These are phyloP conservation scores for Hordeum vulgare DNA, from an alignment of 176 grass and related monocot species.

Conservation along the genomic window DNA sequence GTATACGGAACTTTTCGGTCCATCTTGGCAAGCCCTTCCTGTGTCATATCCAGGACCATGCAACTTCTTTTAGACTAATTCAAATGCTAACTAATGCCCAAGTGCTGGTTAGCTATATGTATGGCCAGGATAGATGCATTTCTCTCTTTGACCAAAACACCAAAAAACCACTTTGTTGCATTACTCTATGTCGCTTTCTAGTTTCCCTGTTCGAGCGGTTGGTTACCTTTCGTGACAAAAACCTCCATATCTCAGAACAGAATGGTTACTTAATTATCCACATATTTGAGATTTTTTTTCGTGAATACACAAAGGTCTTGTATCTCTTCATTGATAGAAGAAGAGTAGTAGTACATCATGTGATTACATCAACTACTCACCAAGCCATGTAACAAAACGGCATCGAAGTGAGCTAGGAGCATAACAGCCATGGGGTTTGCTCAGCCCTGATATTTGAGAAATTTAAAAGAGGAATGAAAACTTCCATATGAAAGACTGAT, in stretches of 20 bases:
- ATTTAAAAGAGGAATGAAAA: not conserved
- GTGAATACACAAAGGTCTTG: too few species aligned
- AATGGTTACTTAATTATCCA: too few species aligned
- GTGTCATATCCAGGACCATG: not conserved
- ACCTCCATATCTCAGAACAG: not conserved
- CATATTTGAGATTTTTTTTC: not conserved
- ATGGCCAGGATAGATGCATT: not conserved
- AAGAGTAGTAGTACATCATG: too few species aligned
- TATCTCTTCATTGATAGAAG: too few species aligned
- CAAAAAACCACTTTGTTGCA: not conserved
- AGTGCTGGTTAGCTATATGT: not conserved
- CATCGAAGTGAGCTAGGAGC: too few species aligned
- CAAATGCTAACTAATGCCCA: not conserved
- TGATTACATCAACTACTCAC: too few species aligned
- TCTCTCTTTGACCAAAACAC: conserved; percentile 6
- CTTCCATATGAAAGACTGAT: too few species aligned
- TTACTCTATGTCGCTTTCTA: not conserved
- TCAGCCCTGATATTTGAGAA: not conserved
- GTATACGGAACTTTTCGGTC: conserved; percentile 30
- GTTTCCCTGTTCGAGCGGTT: not conserved
- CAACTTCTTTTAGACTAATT: not conserved
- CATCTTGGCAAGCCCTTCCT: conserved; percentile 58
- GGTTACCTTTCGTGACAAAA: not conserved
- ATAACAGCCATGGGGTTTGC: too few species aligned
- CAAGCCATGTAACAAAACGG: too few species aligned